Evolutionary conservation across 345 rosid genomes (phyloP).

Genomic region (Linum lewisii): DNA sequence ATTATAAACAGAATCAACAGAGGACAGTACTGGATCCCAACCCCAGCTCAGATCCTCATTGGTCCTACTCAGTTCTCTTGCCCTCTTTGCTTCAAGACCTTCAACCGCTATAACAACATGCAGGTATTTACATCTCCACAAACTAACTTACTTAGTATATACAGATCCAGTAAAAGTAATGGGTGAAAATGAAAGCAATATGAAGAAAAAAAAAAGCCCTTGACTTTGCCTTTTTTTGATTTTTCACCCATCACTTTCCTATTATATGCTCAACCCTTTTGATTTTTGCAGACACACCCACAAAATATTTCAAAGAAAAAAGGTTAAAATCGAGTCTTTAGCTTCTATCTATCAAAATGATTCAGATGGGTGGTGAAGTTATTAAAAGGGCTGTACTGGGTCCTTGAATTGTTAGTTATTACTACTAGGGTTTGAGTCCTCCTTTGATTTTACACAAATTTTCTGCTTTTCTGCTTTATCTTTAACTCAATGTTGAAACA

Average conservation of each 20-base stretch:
- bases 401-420: too few relatives aligned
- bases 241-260: constrained; percentile 14
- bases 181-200: constrained; percentile 1
- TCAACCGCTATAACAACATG: constrained; percentile 99
- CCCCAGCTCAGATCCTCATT: constrained; percentile 93
- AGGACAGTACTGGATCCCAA: constrained; percentile 97
- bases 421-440: too few relatives aligned
- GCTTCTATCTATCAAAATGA: too few relatives aligned
- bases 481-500: not conserved
- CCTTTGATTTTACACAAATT: too few relatives aligned
- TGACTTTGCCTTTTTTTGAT: constrained; percentile 13
- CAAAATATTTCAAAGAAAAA: not conserved
- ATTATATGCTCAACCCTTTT: not conserved
- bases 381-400: too few relatives aligned
- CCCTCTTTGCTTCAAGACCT: constrained; percentile 96
- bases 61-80: constrained; percentile 99
- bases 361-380: too few relatives aligned
- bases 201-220: constrained; percentile 13
- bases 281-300: not conserved
- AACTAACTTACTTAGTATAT: not conserved
- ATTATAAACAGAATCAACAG: constrained; percentile 25
- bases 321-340: not conserved
- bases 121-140: constrained; percentile 37
- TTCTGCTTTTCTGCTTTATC: too few relatives aligned
- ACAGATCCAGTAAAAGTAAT: not conserved